These are phyloP conservation scores for Verticillium albo-atrum DNA, from an alignment of 2,329 filamentous ascomycete species.

Conservation along the genomic window DNA sequence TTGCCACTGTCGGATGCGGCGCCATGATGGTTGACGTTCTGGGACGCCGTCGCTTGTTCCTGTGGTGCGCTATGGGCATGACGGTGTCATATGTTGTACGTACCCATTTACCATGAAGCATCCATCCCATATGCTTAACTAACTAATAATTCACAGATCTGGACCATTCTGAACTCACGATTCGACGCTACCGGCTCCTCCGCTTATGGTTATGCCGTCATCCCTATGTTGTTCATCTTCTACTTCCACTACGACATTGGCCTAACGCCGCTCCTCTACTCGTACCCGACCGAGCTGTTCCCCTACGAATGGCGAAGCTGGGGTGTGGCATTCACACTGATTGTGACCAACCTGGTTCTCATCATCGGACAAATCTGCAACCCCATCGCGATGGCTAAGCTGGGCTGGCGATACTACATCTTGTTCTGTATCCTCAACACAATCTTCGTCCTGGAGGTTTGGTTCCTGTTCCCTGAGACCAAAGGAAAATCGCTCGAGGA, in stretches of 20 bases:
- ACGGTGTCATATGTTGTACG: slow-evolving; percentile 22
- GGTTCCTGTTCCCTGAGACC: slow-evolving; percentile 54
- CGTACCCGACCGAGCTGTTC: slow-evolving; percentile 36
- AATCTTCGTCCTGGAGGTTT: slow-evolving; percentile 44
- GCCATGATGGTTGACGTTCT: slow-evolving; percentile 2
- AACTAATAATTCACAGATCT: slow-evolving; percentile 10
- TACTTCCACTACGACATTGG: slow-evolving; percentile 40
- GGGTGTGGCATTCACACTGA: not conserved
- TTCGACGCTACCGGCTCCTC: slow-evolving; percentile 20
- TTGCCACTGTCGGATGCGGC: slow-evolving; percentile 17
- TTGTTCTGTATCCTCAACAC: slow-evolving; percentile 48
- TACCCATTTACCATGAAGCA: slow-evolving; percentile 16
- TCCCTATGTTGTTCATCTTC: slow-evolving; percentile 37
- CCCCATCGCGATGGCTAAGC: slow-evolving; percentile 28
- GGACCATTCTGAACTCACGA: slow-evolving; percentile 25
- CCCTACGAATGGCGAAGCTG: slow-evolving; percentile 19
- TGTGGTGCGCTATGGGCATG: slow-evolving; percentile 26
- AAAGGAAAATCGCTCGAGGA: slow-evolving; percentile 51
- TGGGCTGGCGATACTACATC: slow-evolving; percentile 33
- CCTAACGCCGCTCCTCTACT: slow-evolving; percentile 40
- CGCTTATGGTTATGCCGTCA: slow-evolving; percentile 21
- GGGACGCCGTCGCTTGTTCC: slow-evolving; percentile 3
- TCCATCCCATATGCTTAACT: not conserved
- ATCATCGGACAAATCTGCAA: slow-evolving; percentile 13
- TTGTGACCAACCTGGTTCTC: not conserved